Conservation (phyloP, 345 rosid species). For the Nephelium lappaceum region DNA sequence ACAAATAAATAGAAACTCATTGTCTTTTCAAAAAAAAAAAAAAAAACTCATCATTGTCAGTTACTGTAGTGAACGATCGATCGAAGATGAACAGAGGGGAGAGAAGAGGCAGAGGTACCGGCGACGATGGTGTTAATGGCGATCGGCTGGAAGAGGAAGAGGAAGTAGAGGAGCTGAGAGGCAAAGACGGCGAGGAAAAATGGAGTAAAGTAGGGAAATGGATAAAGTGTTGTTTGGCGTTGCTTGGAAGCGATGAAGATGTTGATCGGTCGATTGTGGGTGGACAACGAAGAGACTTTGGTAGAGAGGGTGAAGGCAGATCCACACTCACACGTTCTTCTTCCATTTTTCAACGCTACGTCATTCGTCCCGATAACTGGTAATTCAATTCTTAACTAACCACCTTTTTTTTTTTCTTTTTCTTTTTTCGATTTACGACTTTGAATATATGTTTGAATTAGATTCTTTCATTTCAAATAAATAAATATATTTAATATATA, state of each 20-base stretch:
- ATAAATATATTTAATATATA: too few relatives aligned
- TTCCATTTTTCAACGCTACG: neutral
- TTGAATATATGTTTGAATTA: too few relatives aligned
- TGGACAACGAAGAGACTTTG: neutral
- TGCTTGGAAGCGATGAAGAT: neutral
- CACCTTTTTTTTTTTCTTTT: neutral
- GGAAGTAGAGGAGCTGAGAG: neutral
- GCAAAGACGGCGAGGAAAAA: neutral
- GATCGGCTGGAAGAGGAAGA: neutral
- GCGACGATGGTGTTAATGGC: neutral
- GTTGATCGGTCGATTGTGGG: neutral
- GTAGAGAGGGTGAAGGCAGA: neutral
- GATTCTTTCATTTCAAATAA: too few relatives aligned
- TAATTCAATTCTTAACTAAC: neutral
- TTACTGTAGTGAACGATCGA: neutral
- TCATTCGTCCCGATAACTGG: slow-evolving; percentile 39
- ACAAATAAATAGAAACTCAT: neutral
- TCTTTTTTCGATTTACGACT: too few relatives aligned
- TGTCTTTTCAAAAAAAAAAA: too few relatives aligned
- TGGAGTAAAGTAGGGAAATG: neutral
- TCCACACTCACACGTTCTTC: neutral
- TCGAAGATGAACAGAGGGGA: neutral
- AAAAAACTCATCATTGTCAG: too few relatives aligned
- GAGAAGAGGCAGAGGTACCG: neutral
- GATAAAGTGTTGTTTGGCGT: neutral